Evolutionary conservation across 2,329 filamentous ascomycete genomes (phyloP).

Genomic region (Phaeosphaeriaceae sp.): DNA sequence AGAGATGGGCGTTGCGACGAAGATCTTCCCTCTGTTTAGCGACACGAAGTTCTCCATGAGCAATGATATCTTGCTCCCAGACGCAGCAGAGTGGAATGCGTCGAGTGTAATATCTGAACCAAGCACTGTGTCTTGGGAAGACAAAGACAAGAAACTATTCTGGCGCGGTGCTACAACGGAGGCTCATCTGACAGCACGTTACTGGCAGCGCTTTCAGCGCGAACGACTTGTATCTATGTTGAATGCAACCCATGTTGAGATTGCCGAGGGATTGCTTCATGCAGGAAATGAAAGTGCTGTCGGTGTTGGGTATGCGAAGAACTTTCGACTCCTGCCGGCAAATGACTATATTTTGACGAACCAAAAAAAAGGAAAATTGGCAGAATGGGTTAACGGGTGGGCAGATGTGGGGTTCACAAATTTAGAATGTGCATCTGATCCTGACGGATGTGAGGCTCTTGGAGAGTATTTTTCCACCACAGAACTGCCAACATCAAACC

Average conservation of each 20-base stretch:
- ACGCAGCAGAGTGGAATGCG: slow-evolving; percentile 51
- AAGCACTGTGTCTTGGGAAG: slow-evolving; percentile 44
- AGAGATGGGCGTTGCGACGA: slow-evolving; percentile 49
- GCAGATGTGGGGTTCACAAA: slow-evolving; percentile 51
- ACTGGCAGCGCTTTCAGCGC: slow-evolving; percentile 75
- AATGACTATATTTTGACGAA: slow-evolving; percentile 23
- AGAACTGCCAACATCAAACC: background rate
- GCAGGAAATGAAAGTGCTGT: slow-evolving; percentile 18
- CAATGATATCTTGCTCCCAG: slow-evolving; percentile 59
- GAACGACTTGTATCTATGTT: slow-evolving; percentile 77
- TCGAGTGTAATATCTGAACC: slow-evolving; percentile 26
- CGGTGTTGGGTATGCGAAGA: slow-evolving; percentile 40
- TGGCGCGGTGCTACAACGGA: slow-evolving; percentile 59
- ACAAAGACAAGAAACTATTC: slow-evolving; percentile 50
- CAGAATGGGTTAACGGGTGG: slow-evolving; percentile 48
- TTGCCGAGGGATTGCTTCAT: slow-evolving; percentile 51
- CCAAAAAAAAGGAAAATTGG: slow-evolving; percentile 26
- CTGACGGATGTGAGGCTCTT: slow-evolving; percentile 54
- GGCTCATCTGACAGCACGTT: slow-evolving; percentile 55
- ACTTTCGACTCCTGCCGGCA: slow-evolving; percentile 48
- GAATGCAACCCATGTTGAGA: slow-evolving; percentile 64
- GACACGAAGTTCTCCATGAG: slow-evolving; percentile 56
- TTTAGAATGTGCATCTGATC: slow-evolving; percentile 49
- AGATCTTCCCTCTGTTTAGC: slow-evolving; percentile 58
- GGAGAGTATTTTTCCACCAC: slow-evolving; percentile 45